phyloP scores from a whole-genome alignment of 768 basidiomycete genomes.

The Gyrodon lividus region DNA sequence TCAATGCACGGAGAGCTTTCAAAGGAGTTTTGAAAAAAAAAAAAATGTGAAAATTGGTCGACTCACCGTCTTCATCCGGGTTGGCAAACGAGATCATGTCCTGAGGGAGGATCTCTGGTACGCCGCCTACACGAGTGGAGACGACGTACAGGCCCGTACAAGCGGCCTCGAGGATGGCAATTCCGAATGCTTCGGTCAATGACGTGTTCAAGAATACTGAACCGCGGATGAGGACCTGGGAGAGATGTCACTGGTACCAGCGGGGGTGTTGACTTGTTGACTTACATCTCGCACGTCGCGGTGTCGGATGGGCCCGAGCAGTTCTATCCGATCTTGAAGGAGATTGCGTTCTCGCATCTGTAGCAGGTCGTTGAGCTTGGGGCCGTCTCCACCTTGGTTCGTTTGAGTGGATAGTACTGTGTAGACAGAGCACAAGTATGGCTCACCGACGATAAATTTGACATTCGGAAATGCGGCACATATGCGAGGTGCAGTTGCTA shows the following conservation, averaged over 20 bases:
- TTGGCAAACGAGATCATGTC: constrained; percentile 96
- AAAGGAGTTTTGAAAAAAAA: neutral
- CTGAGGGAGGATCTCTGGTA: constrained; percentile 89
- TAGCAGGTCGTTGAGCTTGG: constrained; percentile 89
- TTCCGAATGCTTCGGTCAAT: constrained; percentile 94
- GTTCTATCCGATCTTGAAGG: constrained; percentile 88
- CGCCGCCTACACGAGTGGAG: constrained; percentile 90
- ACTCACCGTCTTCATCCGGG: constrained; percentile 89
- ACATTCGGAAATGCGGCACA: constrained; percentile 85
- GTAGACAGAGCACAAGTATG: neutral
- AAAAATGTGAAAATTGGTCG: neutral
- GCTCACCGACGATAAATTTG: constrained; percentile 79
- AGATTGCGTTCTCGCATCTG: constrained; percentile 93
- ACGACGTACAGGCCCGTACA: constrained; percentile 94
- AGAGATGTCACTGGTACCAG: neutral
- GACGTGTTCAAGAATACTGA: constrained; percentile 95
- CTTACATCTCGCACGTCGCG: constrained; percentile 80
- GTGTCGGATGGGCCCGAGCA: constrained; percentile 79
- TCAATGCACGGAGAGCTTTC: neutral
- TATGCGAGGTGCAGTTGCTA: constrained; percentile 88
- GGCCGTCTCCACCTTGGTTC: constrained; percentile 84
- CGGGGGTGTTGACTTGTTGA: neutral
- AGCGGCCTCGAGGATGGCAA: constrained; percentile 96
- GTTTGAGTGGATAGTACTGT: neutral
- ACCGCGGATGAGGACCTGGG: constrained; percentile 79